Conservation (phyloP, 305 asterid genomes). For the Solanum hybrid region DNA sequence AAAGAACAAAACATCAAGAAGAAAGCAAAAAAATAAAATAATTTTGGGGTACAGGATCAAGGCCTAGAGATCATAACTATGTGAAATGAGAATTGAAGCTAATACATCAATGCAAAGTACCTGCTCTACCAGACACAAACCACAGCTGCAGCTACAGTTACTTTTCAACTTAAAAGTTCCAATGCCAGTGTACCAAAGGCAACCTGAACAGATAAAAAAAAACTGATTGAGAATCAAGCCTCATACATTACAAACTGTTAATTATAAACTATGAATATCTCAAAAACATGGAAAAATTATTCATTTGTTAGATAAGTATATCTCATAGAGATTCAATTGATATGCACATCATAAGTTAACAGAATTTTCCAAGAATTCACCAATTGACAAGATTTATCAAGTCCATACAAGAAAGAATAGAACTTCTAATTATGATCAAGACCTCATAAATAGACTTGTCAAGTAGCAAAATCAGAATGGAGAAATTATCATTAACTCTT, state of each 20-base stretch:
- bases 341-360: background rate
- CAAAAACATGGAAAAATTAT: background rate
- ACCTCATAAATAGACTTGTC: constrained; percentile 8
- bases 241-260: background rate
- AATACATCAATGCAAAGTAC: background rate
- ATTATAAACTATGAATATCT: too few species aligned
- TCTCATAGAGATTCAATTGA: background rate
- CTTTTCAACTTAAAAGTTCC: background rate
- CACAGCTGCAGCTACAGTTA: background rate
- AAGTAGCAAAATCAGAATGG: background rate
- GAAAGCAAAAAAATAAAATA: background rate
- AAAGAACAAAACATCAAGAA: background rate
- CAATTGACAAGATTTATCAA: background rate
- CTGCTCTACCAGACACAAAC: background rate
- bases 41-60: background rate
- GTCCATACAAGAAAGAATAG: background rate
- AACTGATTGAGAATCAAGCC: background rate
- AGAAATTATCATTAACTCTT: background rate
- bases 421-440: background rate
- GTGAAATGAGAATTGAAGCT: background rate
- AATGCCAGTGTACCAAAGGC: background rate
- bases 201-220: background rate
- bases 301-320: background rate
- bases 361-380: background rate
- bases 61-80: background rate